phyloP scores from a whole-genome alignment of 495 filamentous ascomycete genomes.

The Clavariopsis aquatica region DNA sequence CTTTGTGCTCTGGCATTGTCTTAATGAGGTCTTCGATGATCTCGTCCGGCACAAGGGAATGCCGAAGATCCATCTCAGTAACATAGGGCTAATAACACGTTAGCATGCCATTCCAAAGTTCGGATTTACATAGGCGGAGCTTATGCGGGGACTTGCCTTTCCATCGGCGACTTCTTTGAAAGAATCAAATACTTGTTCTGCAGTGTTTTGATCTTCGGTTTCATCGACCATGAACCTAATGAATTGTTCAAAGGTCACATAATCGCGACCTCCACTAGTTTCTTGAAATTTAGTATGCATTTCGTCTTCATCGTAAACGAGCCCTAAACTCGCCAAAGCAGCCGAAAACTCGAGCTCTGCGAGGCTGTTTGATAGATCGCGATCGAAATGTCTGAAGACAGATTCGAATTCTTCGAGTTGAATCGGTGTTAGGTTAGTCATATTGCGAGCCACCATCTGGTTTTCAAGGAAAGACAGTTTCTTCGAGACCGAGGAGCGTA shows the following conservation, averaged over 20 bases:
- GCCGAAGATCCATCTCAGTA: slow-evolving; percentile 92
- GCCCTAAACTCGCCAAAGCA: slow-evolving; percentile 84
- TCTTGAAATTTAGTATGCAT: slow-evolving; percentile 90
- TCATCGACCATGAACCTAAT: slow-evolving; percentile 99
- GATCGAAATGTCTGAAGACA: slow-evolving; percentile 96
- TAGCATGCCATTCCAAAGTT: slow-evolving; percentile 8
- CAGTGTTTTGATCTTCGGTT: slow-evolving; percentile 97
- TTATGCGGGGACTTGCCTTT: slow-evolving; percentile 72
- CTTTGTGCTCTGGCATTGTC: slow-evolving; percentile 78
- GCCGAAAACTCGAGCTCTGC: slow-evolving; percentile 94
- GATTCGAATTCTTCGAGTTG: slow-evolving; percentile 98
- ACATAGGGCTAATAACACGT: slow-evolving; percentile 71
- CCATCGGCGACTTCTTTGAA: slow-evolving; percentile 97
- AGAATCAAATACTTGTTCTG: slow-evolving; percentile 95
- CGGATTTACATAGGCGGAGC: not conserved
- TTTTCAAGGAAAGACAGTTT: slow-evolving; percentile 97
- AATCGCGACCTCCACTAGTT: slow-evolving; percentile 69
- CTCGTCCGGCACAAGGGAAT: slow-evolving; percentile 91
- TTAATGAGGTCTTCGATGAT: slow-evolving; percentile 88
- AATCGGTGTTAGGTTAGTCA: slow-evolving; percentile 98
- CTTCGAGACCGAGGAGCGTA: slow-evolving; percentile 86
- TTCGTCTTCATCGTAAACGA: slow-evolving; percentile 93
- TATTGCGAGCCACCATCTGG: slow-evolving; percentile 92
- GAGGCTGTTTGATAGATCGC: slow-evolving; percentile 87
- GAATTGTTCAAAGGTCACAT: slow-evolving; percentile 97